A percentile compares a stretch with the other conserved stretches of the same genome.
These are phyloP conservation scores for Papiliotrema nemorosa DNA, from an alignment of 1,284 basidiomycete species.

Conservation along the genomic window DNA sequence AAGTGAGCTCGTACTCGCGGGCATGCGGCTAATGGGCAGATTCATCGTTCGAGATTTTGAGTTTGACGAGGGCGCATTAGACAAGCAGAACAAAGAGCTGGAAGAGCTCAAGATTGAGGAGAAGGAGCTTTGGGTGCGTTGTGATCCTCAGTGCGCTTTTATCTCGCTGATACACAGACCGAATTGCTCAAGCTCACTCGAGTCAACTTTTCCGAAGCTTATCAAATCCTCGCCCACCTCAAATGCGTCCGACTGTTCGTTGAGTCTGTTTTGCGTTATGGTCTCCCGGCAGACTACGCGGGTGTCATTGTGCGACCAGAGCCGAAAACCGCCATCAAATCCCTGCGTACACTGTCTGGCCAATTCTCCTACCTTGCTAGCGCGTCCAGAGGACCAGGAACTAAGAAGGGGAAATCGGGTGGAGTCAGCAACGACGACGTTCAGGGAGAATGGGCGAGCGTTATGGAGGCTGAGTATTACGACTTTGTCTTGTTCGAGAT, in stretches of 20 bases:
- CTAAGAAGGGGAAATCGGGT: conserved; percentile 40
- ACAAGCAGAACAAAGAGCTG: conserved; percentile 78
- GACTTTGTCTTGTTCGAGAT: conserved; percentile 82
- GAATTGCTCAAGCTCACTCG: conserved; percentile 88
- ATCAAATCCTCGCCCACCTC: conserved; percentile 89
- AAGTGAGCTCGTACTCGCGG: conserved; percentile 59
- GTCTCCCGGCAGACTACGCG: conserved; percentile 86
- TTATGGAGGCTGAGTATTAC: conserved; percentile 91
- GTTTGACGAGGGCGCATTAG: conserved; percentile 82
- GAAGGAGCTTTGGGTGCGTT: conserved; percentile 94
- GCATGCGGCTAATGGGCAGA: conserved; percentile 47
- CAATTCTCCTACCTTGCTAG: conserved; percentile 79
- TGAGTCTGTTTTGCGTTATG: conserved; percentile 93
- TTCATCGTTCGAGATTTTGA: conserved; percentile 91
- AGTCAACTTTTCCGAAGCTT: conserved; percentile 95
- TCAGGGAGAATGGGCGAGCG: conserved; percentile 78
- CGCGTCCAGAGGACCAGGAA: conserved; percentile 30
- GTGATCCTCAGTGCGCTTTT: neutral
- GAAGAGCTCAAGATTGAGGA: conserved; percentile 77
- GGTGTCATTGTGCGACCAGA: conserved; percentile 84
- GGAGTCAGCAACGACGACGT: conserved; percentile 53
- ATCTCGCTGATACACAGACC: conserved; percentile 57
- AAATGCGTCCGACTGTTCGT: conserved; percentile 89
- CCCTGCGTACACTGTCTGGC: conserved; percentile 65
- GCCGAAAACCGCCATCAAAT: conserved; percentile 75